A percentile compares a stretch with the other conserved stretches of the same genome.
phyloP scores from a whole-genome alignment of 441 rosid genomes.

The Lepidium campestre region DNA sequence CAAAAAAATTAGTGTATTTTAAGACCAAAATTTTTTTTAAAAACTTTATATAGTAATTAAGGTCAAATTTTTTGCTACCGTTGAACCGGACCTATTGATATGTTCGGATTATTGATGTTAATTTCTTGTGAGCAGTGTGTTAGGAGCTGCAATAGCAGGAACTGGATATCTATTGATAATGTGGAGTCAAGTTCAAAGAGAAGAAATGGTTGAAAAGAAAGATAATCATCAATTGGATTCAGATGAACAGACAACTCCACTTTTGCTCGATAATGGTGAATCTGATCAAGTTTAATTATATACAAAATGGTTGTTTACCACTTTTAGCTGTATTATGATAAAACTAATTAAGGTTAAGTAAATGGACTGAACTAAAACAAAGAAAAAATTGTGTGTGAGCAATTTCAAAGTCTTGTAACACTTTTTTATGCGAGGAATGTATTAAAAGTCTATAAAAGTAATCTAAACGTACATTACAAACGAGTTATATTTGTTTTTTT shows the following conservation, averaged over 20 bases:
- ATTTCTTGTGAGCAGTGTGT: conserved; percentile 35
- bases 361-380: background rate
- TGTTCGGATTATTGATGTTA: background rate
- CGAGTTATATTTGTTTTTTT: background rate
- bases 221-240: conserved; percentile 4
- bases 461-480: background rate
- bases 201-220: conserved; percentile 17
- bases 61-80: too few species aligned
- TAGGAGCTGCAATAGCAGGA: conserved; percentile 62
- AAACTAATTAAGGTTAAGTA: background rate
- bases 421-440: background rate
- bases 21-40: too few species aligned
- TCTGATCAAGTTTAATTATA: conserved; percentile 26
- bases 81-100: too few species aligned
- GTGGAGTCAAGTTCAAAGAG: conserved; percentile 60
- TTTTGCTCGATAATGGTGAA: conserved; percentile 17
- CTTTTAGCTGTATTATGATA: background rate
- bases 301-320: background rate
- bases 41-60: too few species aligned
- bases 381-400: background rate
- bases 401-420: background rate
- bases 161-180: conserved; percentile 48
- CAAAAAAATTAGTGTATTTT: too few species aligned
- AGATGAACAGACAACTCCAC: conserved; percentile 23
- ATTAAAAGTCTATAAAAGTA: background rate